These are phyloP conservation scores for Phytophthora chlamydospora DNA, from an alignment of 352 stramenopile genomes.

Conservation along the genomic window DNA sequence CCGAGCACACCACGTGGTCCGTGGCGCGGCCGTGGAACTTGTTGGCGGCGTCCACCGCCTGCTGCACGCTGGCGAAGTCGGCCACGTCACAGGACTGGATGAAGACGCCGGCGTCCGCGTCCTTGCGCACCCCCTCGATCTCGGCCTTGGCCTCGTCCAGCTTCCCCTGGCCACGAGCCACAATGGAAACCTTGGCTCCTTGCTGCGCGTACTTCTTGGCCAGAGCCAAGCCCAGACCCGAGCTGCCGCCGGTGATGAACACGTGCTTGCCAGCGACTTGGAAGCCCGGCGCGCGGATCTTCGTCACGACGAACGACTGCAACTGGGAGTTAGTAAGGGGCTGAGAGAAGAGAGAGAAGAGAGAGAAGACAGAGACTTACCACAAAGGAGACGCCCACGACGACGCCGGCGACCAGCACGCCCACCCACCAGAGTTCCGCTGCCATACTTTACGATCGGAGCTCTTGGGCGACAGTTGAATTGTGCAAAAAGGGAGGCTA, in stretches of 20 bases:
- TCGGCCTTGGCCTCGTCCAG: constrained; percentile 68
- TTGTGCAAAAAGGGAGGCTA: constrained; percentile 1
- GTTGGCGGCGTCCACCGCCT: constrained; percentile 69
- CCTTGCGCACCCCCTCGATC: constrained; percentile 55
- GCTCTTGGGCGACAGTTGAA: constrained; percentile 1
- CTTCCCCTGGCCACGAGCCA: constrained; percentile 63
- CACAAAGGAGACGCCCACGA: constrained; percentile 59
- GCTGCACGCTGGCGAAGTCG: constrained; percentile 61
- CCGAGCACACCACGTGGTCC: constrained; percentile 79
- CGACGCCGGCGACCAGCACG: constrained; percentile 43
- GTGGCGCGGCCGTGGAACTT: constrained; percentile 66
- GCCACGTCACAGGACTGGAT: constrained; percentile 78
- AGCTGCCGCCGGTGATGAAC: constrained; percentile 79
- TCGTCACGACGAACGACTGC: constrained; percentile 70
- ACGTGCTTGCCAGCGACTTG: constrained; percentile 83
- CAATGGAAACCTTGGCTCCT: constrained; percentile 79
- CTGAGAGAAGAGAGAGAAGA: background rate
- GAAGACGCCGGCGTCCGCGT: constrained; percentile 54
- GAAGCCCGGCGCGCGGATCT: constrained; percentile 68
- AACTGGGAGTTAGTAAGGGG: constrained; percentile 6
- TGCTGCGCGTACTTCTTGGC: constrained; percentile 71
- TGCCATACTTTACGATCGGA: constrained; percentile 26
- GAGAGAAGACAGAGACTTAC: constrained; percentile 29
- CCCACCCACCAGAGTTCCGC: constrained; percentile 55
- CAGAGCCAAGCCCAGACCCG: constrained; percentile 69